A percentile compares a stretch with the other conserved stretches of the same genome.
These are phyloP conservation scores for Fusarium bactridioides DNA, from an alignment of 2,329 filamentous ascomycete species.

Conservation along the genomic window DNA sequence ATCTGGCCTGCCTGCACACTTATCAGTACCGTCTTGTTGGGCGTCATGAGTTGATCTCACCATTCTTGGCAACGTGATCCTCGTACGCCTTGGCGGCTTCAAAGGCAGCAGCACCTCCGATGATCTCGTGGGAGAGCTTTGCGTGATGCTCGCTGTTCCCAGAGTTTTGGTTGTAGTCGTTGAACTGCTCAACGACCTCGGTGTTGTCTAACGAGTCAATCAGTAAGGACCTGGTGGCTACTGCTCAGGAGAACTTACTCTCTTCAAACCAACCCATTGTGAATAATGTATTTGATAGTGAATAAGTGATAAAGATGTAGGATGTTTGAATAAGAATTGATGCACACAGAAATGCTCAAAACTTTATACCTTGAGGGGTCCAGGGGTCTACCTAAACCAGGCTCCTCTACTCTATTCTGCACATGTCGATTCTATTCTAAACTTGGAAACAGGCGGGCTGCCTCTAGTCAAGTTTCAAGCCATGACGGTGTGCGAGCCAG, in stretches of 20 bases:
- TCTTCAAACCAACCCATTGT: conserved; percentile 26
- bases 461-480: not conserved
- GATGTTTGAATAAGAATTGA: not conserved
- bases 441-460: not conserved
- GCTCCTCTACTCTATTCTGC: not conserved
- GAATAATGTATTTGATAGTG: not conserved
- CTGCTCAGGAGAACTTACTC: not conserved
- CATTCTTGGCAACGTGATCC: conserved; percentile 40
- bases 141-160: conserved; percentile 35
- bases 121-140: conserved; percentile 43
- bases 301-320: not conserved
- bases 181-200: conserved; percentile 25
- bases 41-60: not conserved
- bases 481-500: not conserved
- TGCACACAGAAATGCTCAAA: not conserved
- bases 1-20: conserved; percentile 18
- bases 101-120: conserved; percentile 44
- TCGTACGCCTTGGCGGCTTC: conserved; percentile 46
- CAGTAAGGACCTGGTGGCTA: not conserved
- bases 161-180: conserved; percentile 38
- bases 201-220: conserved; percentile 20
- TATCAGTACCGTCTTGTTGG: not conserved
- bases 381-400: not conserved
- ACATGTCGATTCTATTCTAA: not conserved
- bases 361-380: conserved; percentile 13